Base-by-base conservation (phyloP, 164 flowering plant species). In the Warburgia ugandensis region DNA sequence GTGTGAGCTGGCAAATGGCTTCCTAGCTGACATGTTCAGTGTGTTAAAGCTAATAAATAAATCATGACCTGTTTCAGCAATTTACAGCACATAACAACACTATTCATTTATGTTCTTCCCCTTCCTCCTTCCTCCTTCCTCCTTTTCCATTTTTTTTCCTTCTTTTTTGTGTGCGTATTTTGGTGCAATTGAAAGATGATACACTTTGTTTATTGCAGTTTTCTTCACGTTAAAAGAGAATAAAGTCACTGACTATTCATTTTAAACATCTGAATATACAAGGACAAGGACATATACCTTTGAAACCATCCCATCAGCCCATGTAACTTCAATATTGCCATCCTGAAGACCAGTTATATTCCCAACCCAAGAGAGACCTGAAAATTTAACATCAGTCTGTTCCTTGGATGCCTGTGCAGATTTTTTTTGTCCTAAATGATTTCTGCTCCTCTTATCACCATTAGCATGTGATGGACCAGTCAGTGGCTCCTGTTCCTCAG, bases 301-400 rank as follows among this genome's bases (percentile, higher is more conserved):
- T 22, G 97, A 84, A 61, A 86, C 81, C 95, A 86, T 86, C 52
- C 92, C 95, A 74, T 94, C 86, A 26, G 95, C 97, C 99, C 99
- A 94, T 37, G 92, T 76, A 48, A 94, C 97, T 75, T 83, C 90
- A 66, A 94, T 94, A 64, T 86, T 88, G 51, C 99, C 99, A 83
- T 94, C 74, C 63, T 64, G 77, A 35, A 89, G 86, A 61, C 86
- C 80, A 47, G 86, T 86, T 58, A 94, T 83, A 75, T 86, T 79
- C 23, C 99, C 99, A 58, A 84, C 95, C 97, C 99, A 94, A 32
- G 99, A 86, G 29, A 94, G 83, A 64, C 79, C 81, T 5, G 79
- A 61, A 62, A 78, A 75, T 45, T 65, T 73, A 33, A 29, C 32
- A 52, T 29, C 61, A 31, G 56, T 43, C 30, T 76, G 76, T 45